Evolutionary conservation across 192 early-diverging fungal species (phyloP).

Genomic region (Pilaira anomala): DNA sequence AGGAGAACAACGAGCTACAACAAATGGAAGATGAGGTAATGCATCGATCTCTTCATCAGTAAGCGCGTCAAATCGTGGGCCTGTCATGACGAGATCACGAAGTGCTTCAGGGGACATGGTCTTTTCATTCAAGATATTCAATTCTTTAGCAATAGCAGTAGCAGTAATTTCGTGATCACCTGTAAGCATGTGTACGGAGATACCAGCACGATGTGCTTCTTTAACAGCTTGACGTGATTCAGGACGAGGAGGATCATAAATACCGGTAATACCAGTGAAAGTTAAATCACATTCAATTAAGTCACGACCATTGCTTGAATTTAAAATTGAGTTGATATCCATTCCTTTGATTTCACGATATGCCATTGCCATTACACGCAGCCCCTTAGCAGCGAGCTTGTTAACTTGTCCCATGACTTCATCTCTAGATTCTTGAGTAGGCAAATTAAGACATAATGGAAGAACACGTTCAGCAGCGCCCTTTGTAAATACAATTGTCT

Average conservation of each 20-base stretch:
- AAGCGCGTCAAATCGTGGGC: conserved; percentile 79
- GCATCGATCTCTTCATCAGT: conserved; percentile 79
- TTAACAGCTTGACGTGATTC: conserved; percentile 61
- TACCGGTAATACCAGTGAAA: conserved; percentile 84
- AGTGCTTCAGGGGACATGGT: conserved; percentile 37
- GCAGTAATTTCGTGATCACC: conserved; percentile 91
- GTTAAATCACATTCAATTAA: conserved; percentile 63
- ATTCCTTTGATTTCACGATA: conserved; percentile 42
- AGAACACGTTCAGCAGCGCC: conserved; percentile 90
- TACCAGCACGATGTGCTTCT: conserved; percentile 85
- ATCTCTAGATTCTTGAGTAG: conserved; percentile 30
- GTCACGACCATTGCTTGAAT: conserved; percentile 32
- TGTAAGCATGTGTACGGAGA: conserved; percentile 93
- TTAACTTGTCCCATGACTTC: conserved; percentile 56
- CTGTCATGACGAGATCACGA: conserved; percentile 72
- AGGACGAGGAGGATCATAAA: conserved; percentile 87
- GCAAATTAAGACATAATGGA: conserved; percentile 54
- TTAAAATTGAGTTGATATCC: not conserved
- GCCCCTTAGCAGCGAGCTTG: conserved; percentile 68
- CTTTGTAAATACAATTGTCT: conserved; percentile 67
- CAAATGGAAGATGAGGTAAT: conserved; percentile 75
- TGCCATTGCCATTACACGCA: conserved; percentile 87
- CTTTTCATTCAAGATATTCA: conserved; percentile 62
- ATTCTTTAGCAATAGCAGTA: conserved; percentile 83
- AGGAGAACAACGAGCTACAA: conserved; percentile 87